These are phyloP conservation scores for Ogataea methanolica DNA, from an alignment of 805 yeast species.

Conservation along the genomic window DNA sequence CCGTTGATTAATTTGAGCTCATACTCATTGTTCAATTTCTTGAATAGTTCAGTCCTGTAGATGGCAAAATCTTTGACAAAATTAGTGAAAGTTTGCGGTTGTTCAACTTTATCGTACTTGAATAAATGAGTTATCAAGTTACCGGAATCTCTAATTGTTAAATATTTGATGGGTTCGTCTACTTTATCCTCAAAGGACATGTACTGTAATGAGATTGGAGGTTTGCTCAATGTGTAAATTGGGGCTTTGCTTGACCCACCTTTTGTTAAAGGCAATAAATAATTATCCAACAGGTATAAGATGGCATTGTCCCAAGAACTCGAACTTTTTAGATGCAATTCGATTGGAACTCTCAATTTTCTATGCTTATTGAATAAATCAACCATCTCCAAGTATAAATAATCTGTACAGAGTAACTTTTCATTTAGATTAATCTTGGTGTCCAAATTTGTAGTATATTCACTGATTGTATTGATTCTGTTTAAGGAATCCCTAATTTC, in stretches of 20 bases:
- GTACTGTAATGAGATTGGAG: conserved; percentile 29
- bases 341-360: conserved; percentile 22
- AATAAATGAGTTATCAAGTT: conserved; percentile 15
- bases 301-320: conserved; percentile 40
- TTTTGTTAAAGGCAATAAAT: conserved; percentile 21
- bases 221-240: conserved; percentile 17
- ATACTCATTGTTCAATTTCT: conserved; percentile 13
- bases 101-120: conserved; percentile 17
- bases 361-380: conserved; percentile 27
- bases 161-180: conserved; percentile 12
- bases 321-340: conserved; percentile 14
- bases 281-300: conserved; percentile 36
- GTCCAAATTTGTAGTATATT: conserved; percentile 28
- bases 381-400: conserved; percentile 27
- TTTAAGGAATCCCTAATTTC: conserved; percentile 16
- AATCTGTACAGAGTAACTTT: conserved; percentile 26
- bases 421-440: conserved; percentile 28
- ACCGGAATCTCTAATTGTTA: conserved; percentile 22
- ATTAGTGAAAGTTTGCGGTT: conserved; percentile 19
- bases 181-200: conserved; percentile 11
- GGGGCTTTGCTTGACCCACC: conserved; percentile 14
- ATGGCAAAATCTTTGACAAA: conserved; percentile 20
- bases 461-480: conserved; percentile 24
- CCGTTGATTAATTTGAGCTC: conserved; percentile 20
- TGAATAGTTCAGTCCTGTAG: conserved; percentile 19